Evolutionary conservation across 495 filamentous ascomycete genomes (phyloP), one percentile per base, ranked within the genome.

Genomic region (Lasiosphaeria ovina): DNA sequence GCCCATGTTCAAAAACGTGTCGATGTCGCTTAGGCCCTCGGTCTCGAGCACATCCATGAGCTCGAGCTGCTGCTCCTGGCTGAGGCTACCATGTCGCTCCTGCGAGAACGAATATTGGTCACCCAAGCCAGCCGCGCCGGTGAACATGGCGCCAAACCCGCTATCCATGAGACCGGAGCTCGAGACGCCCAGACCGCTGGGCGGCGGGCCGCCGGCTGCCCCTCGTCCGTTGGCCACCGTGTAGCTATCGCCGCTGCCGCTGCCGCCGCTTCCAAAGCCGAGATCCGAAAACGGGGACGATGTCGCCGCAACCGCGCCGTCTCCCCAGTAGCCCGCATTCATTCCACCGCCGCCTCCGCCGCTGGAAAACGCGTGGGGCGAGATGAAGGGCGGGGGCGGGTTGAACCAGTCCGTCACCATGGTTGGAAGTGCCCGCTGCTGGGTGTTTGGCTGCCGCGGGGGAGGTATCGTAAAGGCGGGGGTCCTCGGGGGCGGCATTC

Each of bases 11-110:
- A 89, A 79, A 57, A 83, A 86, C 16, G 79, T 80, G 61, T 85
- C 79, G 58, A 87, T 86, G 58, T 87, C 84, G 33, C 72, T 80
- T 68, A 86, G 78, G 32, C 87, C 87, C 62, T 88, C 78, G 35
- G 82, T 79, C 63, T 88, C 86, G 32, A 90, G 70, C 42, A 83
- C 81, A 35, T 81, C 77, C 85, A 90, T 85, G 54, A 91, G 72
- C 74, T 90, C 85, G 47, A 85, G 71, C 70, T 90, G 88, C 69
- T 90, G 85, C 66, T 88, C 80, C 56, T 88, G 85, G 50, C 82
- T 88, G 55, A 91, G 73, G 45, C 86, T 89, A 48, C 85, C 83
- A 47, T 83, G 79, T 9, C 87, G 77, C 69, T 80, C 70, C 44
- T 68, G 66, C 4, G 70, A 58, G 35, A 73, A 71, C 48, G 65